A percentile compares a stretch with the other conserved stretches of the same genome.
Evolutionary conservation across 108 stramenopile species (phyloP).

Genomic region (Cyclotella distinguenda): DNA sequence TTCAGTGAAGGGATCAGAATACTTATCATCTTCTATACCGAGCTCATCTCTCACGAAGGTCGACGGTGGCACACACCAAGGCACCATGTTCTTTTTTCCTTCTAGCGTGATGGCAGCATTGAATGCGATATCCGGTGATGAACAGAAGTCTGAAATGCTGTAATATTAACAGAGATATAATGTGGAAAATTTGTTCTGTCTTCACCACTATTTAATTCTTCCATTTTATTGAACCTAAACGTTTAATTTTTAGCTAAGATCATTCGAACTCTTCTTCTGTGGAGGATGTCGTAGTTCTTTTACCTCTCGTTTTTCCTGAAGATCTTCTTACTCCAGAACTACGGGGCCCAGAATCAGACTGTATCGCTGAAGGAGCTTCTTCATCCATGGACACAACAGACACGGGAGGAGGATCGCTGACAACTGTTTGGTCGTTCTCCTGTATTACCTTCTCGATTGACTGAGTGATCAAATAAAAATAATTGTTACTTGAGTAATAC

Average conservation of each 20-base stretch:
- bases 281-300: conserved; percentile 14
- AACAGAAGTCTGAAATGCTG: too few species aligned
- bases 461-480: not conserved
- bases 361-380: conserved; percentile 3
- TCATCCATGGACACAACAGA: not conserved
- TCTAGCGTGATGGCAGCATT: conserved; percentile 12
- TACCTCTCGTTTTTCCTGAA: conserved; percentile 61
- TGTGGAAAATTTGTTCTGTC: too few species aligned
- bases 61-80: conserved; percentile 25
- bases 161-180: too few species aligned
- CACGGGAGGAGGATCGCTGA: not conserved
- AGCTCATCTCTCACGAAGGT: conserved; percentile 2
- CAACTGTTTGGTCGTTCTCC: not conserved
- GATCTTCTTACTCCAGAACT: conserved; percentile 72
- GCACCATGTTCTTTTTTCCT: conserved; percentile 30
- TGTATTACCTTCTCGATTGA: not conserved
- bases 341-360: conserved; percentile 61
- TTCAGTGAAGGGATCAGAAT: conserved; percentile 19
- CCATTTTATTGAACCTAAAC: too few species aligned
- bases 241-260: not conserved
- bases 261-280: conserved; percentile 3
- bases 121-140: conserved; percentile 19
- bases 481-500: not conserved
- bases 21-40: conserved; percentile 12
- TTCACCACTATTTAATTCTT: too few species aligned